These are phyloP conservation scores for Xylaria sp. DNA, from an alignment of 2,329 filamentous ascomycete genomes.

Conservation along the genomic window DNA sequence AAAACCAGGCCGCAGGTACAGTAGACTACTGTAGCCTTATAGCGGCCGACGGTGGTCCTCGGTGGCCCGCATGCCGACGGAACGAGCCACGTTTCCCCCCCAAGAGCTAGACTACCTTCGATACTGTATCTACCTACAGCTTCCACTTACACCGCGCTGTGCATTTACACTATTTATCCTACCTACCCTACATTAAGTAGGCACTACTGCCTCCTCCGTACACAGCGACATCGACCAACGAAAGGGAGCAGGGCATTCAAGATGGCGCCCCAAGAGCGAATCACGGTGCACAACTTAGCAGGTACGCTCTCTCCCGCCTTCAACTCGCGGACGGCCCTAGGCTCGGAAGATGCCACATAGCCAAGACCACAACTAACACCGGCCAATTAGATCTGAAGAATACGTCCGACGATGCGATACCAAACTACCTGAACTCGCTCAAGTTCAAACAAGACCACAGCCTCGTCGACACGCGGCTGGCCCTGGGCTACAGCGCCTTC, in stretches of 20 bases:
- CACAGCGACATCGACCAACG: not conserved
- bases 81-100: conserved; percentile 36
- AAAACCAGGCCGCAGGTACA: too few relatives aligned
- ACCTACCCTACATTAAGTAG: not conserved
- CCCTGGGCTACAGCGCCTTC: conserved; percentile 83
- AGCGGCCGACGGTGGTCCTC: not conserved
- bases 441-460: conserved; percentile 82
- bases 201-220: too few relatives aligned
- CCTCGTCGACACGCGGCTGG: conserved; percentile 81
- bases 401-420: conserved; percentile 91
- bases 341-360: too few relatives aligned
- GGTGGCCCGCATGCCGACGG: conserved; percentile 29
- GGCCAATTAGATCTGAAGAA: conserved; percentile 82
- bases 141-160: not conserved
- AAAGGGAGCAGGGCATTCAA: conserved; percentile 6
- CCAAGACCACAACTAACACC: conserved; percentile 10
- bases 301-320: conserved; percentile 48
- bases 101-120: not conserved
- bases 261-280: conserved; percentile 60
- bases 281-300: conserved; percentile 70
- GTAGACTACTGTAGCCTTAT: not conserved
- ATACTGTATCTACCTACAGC: too few relatives aligned
- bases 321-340: too few relatives aligned
- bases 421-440: conserved; percentile 89
- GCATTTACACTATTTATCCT: not conserved